Base-by-base conservation (phyloP, 305 asterid genomes). In the Solanum hybrid region DNA sequence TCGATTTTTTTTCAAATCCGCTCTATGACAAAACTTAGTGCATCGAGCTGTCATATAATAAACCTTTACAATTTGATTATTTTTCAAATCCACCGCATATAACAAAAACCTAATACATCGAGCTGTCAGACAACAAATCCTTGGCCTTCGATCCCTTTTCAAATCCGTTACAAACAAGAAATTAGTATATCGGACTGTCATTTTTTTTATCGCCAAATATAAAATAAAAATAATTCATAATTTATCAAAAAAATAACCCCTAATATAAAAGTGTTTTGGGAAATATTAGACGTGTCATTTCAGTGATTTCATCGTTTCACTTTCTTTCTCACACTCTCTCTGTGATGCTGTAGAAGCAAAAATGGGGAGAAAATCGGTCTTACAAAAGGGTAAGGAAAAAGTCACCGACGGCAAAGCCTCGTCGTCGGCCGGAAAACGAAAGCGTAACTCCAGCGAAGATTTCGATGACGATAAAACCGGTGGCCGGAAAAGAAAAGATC, bases 301-400 rank as follows among this genome's bases (percentile, higher is more conserved):
- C 82, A 77, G 42, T 34, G 82, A 73, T 37, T 36, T 78, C 85
- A 76, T 32, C 80, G 12, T 20, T 31, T 31, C 85, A 11, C 10
- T 27, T 22, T n/a, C 37, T 27, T 7, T 27, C 29, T 22, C 89
- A 31, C 84, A 11, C 76, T 4, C 46, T 17, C 36, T 17, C 71
- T 7, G 86, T 22, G 51, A 35, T 86, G 86, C 69, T 32, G 77
- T 71, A 78, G 35, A 84, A 81, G 20, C 72, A 24, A 66, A 20
- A 29, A 91, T 32, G 72, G 76, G 71, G 56, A 10, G 84, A 20
- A 85, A 89, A 92, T 95, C 96, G 98, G 95, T 93, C 24, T 92
- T 96, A 5, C 92, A 79, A 46, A 97, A 96, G 90, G 99, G 99
- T 4, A 95, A 97, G 92, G 99, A 95, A 91, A 97, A 97, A 91